Evolutionary conservation across 169 alveolate genomes (phyloP).

Genomic region (Blepharisma undulans): DNA sequence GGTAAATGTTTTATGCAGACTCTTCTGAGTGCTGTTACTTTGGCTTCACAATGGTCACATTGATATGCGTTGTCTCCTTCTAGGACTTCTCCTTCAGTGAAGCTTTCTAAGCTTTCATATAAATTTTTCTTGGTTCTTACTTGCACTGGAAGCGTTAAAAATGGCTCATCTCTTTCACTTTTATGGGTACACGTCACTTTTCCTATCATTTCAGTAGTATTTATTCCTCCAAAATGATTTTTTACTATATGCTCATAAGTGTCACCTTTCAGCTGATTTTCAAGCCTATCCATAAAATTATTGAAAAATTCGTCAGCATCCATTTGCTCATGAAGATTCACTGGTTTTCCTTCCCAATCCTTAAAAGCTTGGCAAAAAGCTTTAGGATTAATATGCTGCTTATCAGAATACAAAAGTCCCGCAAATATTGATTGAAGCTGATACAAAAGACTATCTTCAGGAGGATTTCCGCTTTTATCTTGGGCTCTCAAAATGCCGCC

Average conservation of each 20-base stretch:
- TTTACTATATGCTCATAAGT: slow-evolving; percentile 57
- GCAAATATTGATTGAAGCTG: slow-evolving; percentile 69
- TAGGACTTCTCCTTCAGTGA: slow-evolving; percentile 80
- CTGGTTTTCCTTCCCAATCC: slow-evolving; percentile 68
- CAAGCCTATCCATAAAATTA: slow-evolving; percentile 77
- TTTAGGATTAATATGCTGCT: slow-evolving; percentile 73
- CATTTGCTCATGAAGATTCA: slow-evolving; percentile 76
- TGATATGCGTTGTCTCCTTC: slow-evolving; percentile 86
- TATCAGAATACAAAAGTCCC: slow-evolving; percentile 73
- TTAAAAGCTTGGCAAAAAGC: slow-evolving; percentile 60
- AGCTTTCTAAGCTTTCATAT: slow-evolving; percentile 80
- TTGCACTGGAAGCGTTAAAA: slow-evolving; percentile 74
- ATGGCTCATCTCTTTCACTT: slow-evolving; percentile 81
- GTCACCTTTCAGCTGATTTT: slow-evolving; percentile 69
- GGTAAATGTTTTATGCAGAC: slow-evolving; percentile 79
- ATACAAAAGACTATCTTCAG: slow-evolving; percentile 47
- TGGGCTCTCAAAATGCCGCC: slow-evolving; percentile 66
- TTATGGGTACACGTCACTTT: slow-evolving; percentile 76
- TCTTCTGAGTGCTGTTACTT: slow-evolving; percentile 81
- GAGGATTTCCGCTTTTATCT: neutral
- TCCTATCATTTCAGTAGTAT: slow-evolving; percentile 74
- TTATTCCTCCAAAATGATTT: slow-evolving; percentile 75
- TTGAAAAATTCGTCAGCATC: slow-evolving; percentile 88
- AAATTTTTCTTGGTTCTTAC: slow-evolving; percentile 76
- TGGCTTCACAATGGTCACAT: slow-evolving; percentile 83